A percentile compares a stretch with the other conserved stretches of the same genome.
phyloP scores from a whole-genome alignment of 2,329 filamentous ascomycete species.

The Beauveria sp. region DNA sequence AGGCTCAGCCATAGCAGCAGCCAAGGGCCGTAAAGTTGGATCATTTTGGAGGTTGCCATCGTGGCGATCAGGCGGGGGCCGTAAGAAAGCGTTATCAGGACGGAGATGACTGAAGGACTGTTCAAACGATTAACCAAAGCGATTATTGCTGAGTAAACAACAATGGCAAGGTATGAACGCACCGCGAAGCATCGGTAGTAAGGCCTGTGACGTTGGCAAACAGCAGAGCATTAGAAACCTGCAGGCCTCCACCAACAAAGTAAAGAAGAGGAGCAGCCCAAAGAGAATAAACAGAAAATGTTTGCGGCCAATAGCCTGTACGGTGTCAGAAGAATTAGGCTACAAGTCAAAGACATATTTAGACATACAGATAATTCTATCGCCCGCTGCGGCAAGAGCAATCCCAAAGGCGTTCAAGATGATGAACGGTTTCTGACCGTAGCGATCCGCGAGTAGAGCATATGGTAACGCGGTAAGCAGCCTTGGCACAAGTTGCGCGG shows the following conservation, averaged over 20 bases:
- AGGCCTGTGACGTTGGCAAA: conserved; percentile 4
- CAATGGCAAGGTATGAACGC: background rate
- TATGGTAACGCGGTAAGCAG: background rate
- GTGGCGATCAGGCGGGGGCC: background rate
- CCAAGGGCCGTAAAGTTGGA: background rate
- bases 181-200: background rate
- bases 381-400: background rate
- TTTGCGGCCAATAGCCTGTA: background rate
- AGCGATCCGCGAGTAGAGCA: background rate
- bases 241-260: background rate
- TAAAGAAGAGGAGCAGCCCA: background rate
- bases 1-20: background rate
- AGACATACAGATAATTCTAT: background rate
- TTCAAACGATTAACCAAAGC: background rate
- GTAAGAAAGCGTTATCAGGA: background rate
- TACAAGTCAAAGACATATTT: background rate
- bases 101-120: background rate
- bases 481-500: background rate
- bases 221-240: background rate
- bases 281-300: background rate
- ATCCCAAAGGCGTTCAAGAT: background rate
- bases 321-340: background rate
- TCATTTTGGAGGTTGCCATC: background rate
- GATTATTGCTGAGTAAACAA: background rate
- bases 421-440: background rate